Evolutionary conservation across 2,329 filamentous ascomycete species (phyloP), one percentile per base, ranked within the genome.

Genomic region (Trichoderma guizhouense): DNA sequence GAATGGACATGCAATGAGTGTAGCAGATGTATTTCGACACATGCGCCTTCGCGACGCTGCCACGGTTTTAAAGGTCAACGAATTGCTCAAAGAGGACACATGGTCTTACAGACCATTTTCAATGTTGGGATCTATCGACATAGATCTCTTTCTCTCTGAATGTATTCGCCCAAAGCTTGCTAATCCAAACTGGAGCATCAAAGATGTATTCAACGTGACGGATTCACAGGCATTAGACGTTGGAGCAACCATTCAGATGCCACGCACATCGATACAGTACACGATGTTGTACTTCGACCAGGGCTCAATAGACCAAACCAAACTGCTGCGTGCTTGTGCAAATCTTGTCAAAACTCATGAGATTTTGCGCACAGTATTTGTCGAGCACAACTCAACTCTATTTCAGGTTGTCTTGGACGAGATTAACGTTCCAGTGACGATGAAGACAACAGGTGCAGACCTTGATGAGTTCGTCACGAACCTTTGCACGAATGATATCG

Each of bases 201-300:
- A 74, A 15, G 76, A 78, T 15, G 71, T 78, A 2, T 30, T 78
- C 1, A 74, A 73, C 2, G 72, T 62, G 5, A 78, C 77, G 8
- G 77, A 74, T 15, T 74, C 76, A 2, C 77, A 78, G 21, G 51
- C 71, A 1, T 71, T 72, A 3, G 77, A 78, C 28, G 75, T 78
- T 14, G 74, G 72, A 51, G 72, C 75, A 5, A 76, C 77, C 1
- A 67, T 78, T 1, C 75, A 62, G 30, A 53, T 69, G 2, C 76
- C 75, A 0, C 71, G 77, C 61, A 78, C 77, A 73, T 75, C 77
- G 0, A 58, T 78, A 12, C 77, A 78, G 21, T 78, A 78, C 69
- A 78, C 78, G 51, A 78, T 78, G 77, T 73, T 78, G 4, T 78
- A 78, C 63, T 21, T 78, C 43, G 76, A 78, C 1, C 69, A 72